These are phyloP conservation scores for Plasmopara viticola DNA, from an alignment of 352 stramenopile genomes.

Conservation along the genomic window DNA sequence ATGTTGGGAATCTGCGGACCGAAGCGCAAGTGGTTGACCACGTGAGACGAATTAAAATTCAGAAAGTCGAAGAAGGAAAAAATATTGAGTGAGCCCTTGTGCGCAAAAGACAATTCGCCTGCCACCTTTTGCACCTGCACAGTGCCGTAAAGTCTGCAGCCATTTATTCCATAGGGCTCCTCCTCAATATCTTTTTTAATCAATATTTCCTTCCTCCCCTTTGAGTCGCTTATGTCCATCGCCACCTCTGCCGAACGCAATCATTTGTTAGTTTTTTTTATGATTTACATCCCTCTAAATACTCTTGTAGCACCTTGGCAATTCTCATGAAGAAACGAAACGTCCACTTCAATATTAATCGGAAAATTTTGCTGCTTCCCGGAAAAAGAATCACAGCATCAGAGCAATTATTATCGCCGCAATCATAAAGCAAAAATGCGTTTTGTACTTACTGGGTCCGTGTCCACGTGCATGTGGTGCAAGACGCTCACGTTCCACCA, in stretches of 20 bases:
- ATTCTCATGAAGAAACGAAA: slow-evolving; percentile 74
- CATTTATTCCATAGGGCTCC: slow-evolving; percentile 52
- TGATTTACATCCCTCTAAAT: neutral
- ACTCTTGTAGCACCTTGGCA: slow-evolving; percentile 43
- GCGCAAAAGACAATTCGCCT: slow-evolving; percentile 79
- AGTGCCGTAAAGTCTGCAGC: slow-evolving; percentile 64
- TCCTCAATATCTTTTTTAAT: slow-evolving; percentile 59
- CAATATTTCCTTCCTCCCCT: slow-evolving; percentile 81
- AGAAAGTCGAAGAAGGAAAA: slow-evolving; percentile 86
- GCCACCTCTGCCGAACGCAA: slow-evolving; percentile 45
- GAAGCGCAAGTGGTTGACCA: slow-evolving; percentile 73
- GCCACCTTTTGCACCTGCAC: slow-evolving; percentile 79
- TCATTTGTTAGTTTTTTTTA: neutral
- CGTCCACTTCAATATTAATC: slow-evolving; percentile 76
- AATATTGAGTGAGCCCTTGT: slow-evolving; percentile 78
- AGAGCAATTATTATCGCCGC: slow-evolving; percentile 5
- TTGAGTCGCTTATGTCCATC: slow-evolving; percentile 80
- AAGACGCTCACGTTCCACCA: slow-evolving; percentile 82
- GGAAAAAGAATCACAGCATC: slow-evolving; percentile 3
- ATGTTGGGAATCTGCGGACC: slow-evolving; percentile 77
- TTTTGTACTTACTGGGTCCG: slow-evolving; percentile 44
- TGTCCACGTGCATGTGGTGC: slow-evolving; percentile 87
- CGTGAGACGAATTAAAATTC: slow-evolving; percentile 86
- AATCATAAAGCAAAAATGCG: neutral
- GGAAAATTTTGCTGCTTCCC: slow-evolving; percentile 71